Conservation (phyloP, 202 grass and related monocot genomes). For the Saccharum hybrid region DNA sequence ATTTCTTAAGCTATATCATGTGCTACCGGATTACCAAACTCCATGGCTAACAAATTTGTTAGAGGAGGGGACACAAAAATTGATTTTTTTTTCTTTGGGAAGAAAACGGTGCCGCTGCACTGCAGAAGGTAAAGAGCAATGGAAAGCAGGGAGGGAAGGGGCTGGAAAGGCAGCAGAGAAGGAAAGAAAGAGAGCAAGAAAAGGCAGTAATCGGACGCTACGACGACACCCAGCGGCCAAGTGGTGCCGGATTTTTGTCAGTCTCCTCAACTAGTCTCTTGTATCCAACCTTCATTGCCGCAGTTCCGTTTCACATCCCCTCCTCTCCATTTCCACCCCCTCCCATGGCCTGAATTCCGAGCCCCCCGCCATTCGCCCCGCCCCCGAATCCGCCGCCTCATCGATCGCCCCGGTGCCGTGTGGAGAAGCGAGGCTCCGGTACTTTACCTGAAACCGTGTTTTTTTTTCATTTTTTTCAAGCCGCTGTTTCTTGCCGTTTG, state of each 20-base stretch:
- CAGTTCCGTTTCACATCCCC: slow-evolving; percentile 23
- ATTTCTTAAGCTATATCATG: not conserved
- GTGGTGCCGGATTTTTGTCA: slow-evolving; percentile 62
- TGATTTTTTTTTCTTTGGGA: not conserved
- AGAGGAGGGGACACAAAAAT: not conserved
- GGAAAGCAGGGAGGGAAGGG: not conserved
- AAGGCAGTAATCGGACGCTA: slow-evolving; percentile 40
- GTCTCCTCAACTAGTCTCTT: slow-evolving; percentile 27
- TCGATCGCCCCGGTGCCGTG: slow-evolving; percentile 4
- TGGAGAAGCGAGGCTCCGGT: slow-evolving; percentile 20
- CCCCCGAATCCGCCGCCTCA: slow-evolving; percentile 18
- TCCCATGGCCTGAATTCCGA: slow-evolving; percentile 33
- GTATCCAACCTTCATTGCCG: slow-evolving; percentile 33
- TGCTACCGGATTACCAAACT: not conserved
- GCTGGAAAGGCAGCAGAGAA: not conserved
- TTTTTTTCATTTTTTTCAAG: not conserved
- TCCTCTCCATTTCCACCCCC: not conserved
- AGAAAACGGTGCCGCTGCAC: not conserved
- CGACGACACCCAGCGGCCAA: not conserved
- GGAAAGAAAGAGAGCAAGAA: not conserved
- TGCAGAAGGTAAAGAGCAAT: slow-evolving; percentile 5
- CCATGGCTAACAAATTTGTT: not conserved
- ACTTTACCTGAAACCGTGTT: slow-evolving; percentile 32
- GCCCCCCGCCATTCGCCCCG: slow-evolving; percentile 21
- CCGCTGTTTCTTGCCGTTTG: slow-evolving; percentile 40